A percentile compares a stretch with the other conserved stretches of the same genome.
Evolutionary conservation across 179 eudicot species (phyloP).

Genomic region (Amaranthus tricolor): DNA sequence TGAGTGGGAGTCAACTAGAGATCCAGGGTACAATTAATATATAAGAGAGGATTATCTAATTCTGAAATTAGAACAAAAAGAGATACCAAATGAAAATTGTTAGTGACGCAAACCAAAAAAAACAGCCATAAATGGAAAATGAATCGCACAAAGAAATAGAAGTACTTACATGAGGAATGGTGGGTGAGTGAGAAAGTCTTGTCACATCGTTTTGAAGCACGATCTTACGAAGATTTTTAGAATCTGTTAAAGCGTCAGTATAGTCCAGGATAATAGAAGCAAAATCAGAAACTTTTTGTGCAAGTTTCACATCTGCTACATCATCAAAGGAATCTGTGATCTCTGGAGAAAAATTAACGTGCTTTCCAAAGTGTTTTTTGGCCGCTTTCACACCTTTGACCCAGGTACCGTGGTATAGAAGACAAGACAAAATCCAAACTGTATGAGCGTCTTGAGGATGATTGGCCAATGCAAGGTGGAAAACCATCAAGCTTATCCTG

Average conservation of each 20-base stretch:
- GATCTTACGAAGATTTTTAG: slow-evolving; percentile 39
- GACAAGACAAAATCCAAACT: slow-evolving; percentile 67
- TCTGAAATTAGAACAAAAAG: no score
- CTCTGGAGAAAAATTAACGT: slow-evolving; percentile 58
- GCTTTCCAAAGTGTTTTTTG: slow-evolving; percentile 40
- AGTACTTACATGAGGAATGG: not conserved
- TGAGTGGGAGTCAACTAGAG: no score
- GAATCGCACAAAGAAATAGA: no score
- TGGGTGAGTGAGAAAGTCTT: slow-evolving; percentile 26
- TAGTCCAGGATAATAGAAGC: slow-evolving; percentile 45
- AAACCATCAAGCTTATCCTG: slow-evolving; percentile 84
- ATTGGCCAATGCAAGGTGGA: slow-evolving; percentile 65
- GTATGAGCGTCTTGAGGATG: slow-evolving; percentile 72
- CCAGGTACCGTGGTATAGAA: slow-evolving; percentile 73
- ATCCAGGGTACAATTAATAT: no score
- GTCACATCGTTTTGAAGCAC: slow-evolving; percentile 58
- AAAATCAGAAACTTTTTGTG: slow-evolving; percentile 48
- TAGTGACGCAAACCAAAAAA: no score
- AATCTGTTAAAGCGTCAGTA: slow-evolving; percentile 37
- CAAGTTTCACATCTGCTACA: slow-evolving; percentile 59
- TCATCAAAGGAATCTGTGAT: slow-evolving; percentile 31
- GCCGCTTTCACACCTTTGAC: slow-evolving; percentile 59
- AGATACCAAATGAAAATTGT: no score
- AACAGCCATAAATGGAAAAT: no score
- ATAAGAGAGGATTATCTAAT: no score